A percentile compares a stretch with the other conserved stretches of the same genome.
phyloP scores from a whole-genome alignment of 164 flowering plant species.

The Aristolochia fimbriata region DNA sequence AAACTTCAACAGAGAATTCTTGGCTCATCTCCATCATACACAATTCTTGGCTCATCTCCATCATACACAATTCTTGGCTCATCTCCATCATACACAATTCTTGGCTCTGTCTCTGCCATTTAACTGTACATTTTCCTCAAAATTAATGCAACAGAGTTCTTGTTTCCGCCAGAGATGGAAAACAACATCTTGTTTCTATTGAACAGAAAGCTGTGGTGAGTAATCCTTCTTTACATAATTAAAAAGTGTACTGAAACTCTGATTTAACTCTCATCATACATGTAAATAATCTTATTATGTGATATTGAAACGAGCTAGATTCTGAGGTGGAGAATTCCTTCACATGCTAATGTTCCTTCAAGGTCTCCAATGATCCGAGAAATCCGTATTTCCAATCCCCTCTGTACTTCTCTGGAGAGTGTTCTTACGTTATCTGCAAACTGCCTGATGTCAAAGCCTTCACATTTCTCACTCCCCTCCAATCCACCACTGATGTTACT shows the following conservation, averaged over 20 bases:
- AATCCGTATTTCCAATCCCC: slow-evolving; percentile 73
- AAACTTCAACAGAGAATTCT: too few relatives aligned
- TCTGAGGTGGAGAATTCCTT: slow-evolving; percentile 40
- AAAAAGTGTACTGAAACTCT: neutral
- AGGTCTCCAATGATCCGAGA: slow-evolving; percentile 79
- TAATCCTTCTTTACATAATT: neutral
- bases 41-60: too few relatives aligned
- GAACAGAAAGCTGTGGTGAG: neutral
- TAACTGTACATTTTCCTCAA: neutral
- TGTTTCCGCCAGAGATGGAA: neutral
- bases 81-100: too few relatives aligned
- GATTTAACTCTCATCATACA: neutral
- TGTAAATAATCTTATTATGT: neutral
- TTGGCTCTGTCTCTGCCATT: too few relatives aligned
- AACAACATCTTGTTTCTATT: neutral
- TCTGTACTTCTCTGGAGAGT: slow-evolving; percentile 68
- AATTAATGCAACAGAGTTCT: neutral
- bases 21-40: too few relatives aligned
- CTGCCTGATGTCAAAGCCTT: slow-evolving; percentile 45
- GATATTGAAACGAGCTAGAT: slow-evolving; percentile 8
- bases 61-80: too few relatives aligned
- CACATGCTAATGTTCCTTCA: slow-evolving; percentile 78
- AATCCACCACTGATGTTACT: slow-evolving; percentile 29
- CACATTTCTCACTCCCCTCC: slow-evolving; percentile 26
- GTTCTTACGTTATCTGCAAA: slow-evolving; percentile 47